Evolutionary conservation across 768 basidiomycete genomes (phyloP), one percentile per base, ranked within the genome.

Genomic region (Kockovaella imperatae): DNA sequence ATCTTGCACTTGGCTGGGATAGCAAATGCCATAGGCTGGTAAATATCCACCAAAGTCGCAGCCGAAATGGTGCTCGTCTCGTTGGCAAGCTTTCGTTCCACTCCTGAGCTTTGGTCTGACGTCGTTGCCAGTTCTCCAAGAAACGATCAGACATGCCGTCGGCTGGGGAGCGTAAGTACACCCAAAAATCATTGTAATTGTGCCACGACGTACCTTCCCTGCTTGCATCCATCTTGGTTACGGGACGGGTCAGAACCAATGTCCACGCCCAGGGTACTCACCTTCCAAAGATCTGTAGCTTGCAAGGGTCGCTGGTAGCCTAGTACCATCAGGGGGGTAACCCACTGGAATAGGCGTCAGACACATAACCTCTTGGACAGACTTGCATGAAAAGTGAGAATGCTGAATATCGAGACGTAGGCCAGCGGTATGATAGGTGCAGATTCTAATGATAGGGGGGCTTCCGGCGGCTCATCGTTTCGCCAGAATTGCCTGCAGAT

Each of bases 231-330:
- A 68, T 57, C 59, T 67, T n/a, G n/a, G n/a, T n/a, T n/a, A n/a
- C n/a, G n/a, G 41, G 25, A 13, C 5, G 31, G 5, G 29, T 57
- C 44, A 54, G 39, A 30, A 10, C 29, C 17, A 18, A 3, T 5
- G n/a, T 40, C 13, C 4, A 34, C 20, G 18, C 10, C 20, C 11
- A 1, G 3, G 28, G 18, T 10, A 45, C 59, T 78, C 52, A 86
- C 72, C 60, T 78, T 79, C 83, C 83, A 85, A 11, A 86, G 69
- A 69, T 87, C 86, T 1, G 82, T 78, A 0, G 82, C 81, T 59
- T 83, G 83, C 7, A 87, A 73, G 1, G 83, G 81, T 25, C 85
- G 75, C 60, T 83, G 81, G 60, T 82, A 85, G 0, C 84, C 83
- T 32, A 82, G 72, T 8, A 74, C 72, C 60, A 73, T 69, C 21